Evolutionary conservation across 805 yeast species (phyloP).

Genomic region (Huiozyma naganishii): DNA sequence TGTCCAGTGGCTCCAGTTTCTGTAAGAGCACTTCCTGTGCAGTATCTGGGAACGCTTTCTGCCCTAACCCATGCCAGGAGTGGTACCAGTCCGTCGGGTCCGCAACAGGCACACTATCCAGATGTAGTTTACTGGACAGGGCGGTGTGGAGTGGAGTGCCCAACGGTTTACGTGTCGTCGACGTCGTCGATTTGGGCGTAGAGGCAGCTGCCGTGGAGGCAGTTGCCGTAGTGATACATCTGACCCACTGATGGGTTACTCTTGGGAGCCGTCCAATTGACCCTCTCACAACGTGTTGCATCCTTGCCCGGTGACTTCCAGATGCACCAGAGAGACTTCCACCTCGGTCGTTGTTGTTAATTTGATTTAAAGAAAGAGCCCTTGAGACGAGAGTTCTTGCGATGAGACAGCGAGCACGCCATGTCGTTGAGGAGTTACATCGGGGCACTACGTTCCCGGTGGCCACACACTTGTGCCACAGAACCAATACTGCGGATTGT

Average conservation of each 20-base stretch:
- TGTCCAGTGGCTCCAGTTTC: conserved; percentile 56
- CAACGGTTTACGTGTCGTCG: not conserved
- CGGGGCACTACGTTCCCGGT: no score
- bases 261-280: no score
- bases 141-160: not conserved
- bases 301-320: no score
- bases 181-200: not conserved
- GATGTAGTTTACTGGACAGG: no score
- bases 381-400: no score
- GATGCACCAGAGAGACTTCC: no score
- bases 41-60: conserved; percentile 57
- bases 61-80: conserved; percentile 79
- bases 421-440: no score
- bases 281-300: no score
- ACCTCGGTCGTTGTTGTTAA: not conserved
- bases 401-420: no score
- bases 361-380: no score
- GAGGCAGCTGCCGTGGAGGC: not conserved
- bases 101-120: not conserved
- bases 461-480: no score
- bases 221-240: not conserved
- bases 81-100: conserved; percentile 62
- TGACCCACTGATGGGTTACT: no score
- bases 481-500: conserved; percentile 9
- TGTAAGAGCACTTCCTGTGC: conserved; percentile 51